Evolutionary conservation across 768 basidiomycete species (phyloP).

Genomic region (Lactarius psammicola): DNA sequence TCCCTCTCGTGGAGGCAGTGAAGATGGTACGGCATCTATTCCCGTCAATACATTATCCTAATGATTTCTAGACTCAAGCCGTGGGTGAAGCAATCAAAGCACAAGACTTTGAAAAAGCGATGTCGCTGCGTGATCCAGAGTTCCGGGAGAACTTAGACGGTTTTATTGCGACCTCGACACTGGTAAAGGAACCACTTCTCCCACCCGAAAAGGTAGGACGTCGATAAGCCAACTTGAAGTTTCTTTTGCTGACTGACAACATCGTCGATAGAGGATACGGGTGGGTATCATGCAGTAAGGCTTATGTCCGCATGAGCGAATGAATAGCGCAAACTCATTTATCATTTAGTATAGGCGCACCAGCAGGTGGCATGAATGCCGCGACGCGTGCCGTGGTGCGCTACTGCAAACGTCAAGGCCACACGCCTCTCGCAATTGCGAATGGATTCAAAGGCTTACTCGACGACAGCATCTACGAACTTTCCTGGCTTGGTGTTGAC

Average conservation of each 20-base stretch:
- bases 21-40: conserved; percentile 54
- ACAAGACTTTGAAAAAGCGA: conserved; percentile 83
- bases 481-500: conserved; percentile 96
- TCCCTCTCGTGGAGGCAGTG: conserved; percentile 92
- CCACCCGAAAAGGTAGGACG: conserved; percentile 36
- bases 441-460: conserved; percentile 96
- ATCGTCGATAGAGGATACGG: conserved; percentile 58
- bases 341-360: conserved; percentile 78
- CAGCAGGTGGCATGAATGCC: conserved; percentile 98
- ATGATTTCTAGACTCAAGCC: conserved; percentile 65
- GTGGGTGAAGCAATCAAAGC: conserved; percentile 79
- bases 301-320: conserved; percentile 4
- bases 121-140: conserved; percentile 88
- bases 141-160: conserved; percentile 84
- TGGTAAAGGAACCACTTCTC: conserved; percentile 43
- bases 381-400: conserved; percentile 93
- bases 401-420: conserved; percentile 90
- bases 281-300: conserved; percentile 82
- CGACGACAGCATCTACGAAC: conserved; percentile 80
- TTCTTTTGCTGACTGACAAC: conserved; percentile 6
- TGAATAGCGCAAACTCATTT: conserved; percentile 16
- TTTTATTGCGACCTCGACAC: conserved; percentile 71
- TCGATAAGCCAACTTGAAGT: neutral
- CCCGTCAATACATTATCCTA: neutral
- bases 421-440: conserved; percentile 87